A percentile compares a stretch with the other conserved stretches of the same genome.
Evolutionary conservation across 306 rosid genomes (phyloP).

Genomic region (Castanea sativa): DNA sequence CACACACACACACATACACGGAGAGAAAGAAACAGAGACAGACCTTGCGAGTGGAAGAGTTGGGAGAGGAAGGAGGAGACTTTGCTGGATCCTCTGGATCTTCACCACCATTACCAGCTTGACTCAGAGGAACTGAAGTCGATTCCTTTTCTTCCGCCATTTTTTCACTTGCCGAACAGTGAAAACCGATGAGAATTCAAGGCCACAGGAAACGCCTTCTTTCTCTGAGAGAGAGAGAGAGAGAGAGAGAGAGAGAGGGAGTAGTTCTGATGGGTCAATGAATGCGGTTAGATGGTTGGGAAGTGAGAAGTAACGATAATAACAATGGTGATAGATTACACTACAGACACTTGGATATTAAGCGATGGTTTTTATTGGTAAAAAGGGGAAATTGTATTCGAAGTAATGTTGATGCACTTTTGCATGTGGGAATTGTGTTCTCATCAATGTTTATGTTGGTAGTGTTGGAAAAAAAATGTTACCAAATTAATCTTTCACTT

Average conservation of each 20-base stretch:
- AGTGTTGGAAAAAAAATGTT: not conserved
- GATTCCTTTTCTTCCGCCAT: constrained; percentile 88
- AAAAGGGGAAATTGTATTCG: not conserved
- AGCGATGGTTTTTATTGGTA: not conserved
- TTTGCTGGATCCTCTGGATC: constrained; percentile 94
- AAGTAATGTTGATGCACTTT: not conserved
- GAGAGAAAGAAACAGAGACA: not conserved
- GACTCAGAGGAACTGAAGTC: constrained; percentile 82
- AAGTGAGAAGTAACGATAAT: not conserved
- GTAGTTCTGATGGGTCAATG: not conserved
- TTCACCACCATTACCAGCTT: constrained; percentile 54
- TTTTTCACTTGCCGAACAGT: constrained; percentile 7
- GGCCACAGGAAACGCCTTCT: not conserved
- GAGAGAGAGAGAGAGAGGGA: too few species aligned
- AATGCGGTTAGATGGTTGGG: not conserved
- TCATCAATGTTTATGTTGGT: not conserved
- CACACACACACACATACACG: too few species aligned
- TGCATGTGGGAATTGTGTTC: too few species aligned
- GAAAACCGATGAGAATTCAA: not conserved
- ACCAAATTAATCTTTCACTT: too few species aligned
- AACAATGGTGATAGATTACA: not conserved
- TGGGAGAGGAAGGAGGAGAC: constrained; percentile 70
- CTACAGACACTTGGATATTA: not conserved
- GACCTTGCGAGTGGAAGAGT: constrained; percentile 89
- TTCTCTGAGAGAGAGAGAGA: not conserved